phyloP scores from a whole-genome alignment of 371 early-diverging fungal species.

The Syncephalastrum racemosum region DNA sequence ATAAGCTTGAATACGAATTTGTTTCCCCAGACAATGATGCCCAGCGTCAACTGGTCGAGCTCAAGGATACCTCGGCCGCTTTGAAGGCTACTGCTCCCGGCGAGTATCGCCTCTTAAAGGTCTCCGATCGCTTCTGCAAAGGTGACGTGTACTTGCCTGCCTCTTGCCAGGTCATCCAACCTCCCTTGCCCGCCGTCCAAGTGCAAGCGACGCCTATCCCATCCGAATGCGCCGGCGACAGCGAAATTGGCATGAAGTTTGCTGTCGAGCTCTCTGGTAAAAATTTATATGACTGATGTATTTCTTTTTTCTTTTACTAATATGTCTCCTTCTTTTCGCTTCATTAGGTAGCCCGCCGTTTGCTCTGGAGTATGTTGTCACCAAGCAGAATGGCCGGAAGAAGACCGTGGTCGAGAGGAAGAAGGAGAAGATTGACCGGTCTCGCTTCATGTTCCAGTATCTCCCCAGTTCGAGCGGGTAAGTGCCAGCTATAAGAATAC shows the following conservation, averaged over 20 bases:
- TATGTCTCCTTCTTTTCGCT: neutral
- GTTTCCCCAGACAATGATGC: neutral
- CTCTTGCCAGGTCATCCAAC: slow-evolving; percentile 42
- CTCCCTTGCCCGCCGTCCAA: slow-evolving; percentile 36
- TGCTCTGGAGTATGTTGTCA: slow-evolving; percentile 35
- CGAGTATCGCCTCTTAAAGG: slow-evolving; percentile 34
- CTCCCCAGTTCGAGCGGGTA: slow-evolving; percentile 44
- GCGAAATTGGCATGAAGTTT: slow-evolving; percentile 50
- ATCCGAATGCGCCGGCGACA: slow-evolving; percentile 47
- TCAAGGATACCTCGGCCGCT: slow-evolving; percentile 4
- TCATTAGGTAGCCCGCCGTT: slow-evolving; percentile 41
- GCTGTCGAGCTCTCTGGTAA: slow-evolving; percentile 36
- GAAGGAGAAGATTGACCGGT: slow-evolving; percentile 32
- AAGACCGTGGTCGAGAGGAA: slow-evolving; percentile 29
- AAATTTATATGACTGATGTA: neutral
- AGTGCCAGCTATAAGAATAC: slow-evolving; percentile 1
- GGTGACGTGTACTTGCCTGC: slow-evolving; percentile 46
- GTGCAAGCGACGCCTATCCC: slow-evolving; percentile 40
- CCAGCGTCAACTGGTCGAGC: neutral
- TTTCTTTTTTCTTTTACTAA: neutral
- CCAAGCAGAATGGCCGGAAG: slow-evolving; percentile 25
- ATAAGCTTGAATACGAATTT: slow-evolving; percentile 29
- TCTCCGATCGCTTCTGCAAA: slow-evolving; percentile 36
- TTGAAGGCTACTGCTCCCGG: slow-evolving; percentile 33
- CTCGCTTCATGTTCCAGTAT: slow-evolving; percentile 44